Percentiles rank a stretch among this genome's conserved stretches.
phyloP scores from a whole-genome alignment of 2,329 filamentous ascomycete species.

The Penicillium fuscoglaucum region DNA sequence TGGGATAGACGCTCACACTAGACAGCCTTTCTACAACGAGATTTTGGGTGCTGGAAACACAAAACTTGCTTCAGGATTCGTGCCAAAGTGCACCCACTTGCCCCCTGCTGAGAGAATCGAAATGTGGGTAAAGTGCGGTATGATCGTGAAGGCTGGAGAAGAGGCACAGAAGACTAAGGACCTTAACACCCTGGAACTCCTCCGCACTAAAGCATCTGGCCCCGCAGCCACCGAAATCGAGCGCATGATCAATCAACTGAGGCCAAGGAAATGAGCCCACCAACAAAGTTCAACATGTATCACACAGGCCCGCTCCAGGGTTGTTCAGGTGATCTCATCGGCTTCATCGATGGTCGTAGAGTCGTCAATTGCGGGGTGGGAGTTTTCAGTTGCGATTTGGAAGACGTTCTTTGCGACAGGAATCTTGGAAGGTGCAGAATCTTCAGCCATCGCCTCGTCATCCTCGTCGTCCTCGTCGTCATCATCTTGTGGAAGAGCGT shows the following conservation, averaged over 20 bases:
- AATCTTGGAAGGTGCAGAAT: slow-evolving; percentile 23
- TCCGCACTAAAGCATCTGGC: slow-evolving; percentile 72
- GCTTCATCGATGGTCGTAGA: slow-evolving; percentile 38
- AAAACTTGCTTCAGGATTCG: slow-evolving; percentile 77
- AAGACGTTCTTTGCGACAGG: slow-evolving; percentile 20
- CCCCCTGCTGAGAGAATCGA: slow-evolving; percentile 69
- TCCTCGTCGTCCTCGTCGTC: slow-evolving; percentile 48
- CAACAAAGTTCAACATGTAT: slow-evolving; percentile 15
- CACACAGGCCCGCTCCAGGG: neutral
- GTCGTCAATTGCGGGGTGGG: slow-evolving; percentile 27
- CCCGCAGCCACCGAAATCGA: slow-evolving; percentile 77
- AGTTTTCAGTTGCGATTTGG: slow-evolving; percentile 11
- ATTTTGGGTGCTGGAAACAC: slow-evolving; percentile 86
- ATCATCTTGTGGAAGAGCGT: slow-evolving; percentile 49
- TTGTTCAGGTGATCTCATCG: slow-evolving; percentile 47
- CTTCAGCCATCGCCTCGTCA: slow-evolving; percentile 35
- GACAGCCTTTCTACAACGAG: slow-evolving; percentile 88
- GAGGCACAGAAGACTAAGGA: slow-evolving; percentile 85
- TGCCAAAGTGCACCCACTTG: slow-evolving; percentile 79
- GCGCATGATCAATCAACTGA: slow-evolving; percentile 63
- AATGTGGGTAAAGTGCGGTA: slow-evolving; percentile 96
- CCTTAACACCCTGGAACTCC: slow-evolving; percentile 67
- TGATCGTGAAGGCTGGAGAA: slow-evolving; percentile 84
- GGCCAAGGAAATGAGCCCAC: slow-evolving; percentile 44
- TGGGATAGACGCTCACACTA: slow-evolving; percentile 31